Conservation (phyloP, 805 yeast species). For the Wickerhamomyces ciferrii region DNA sequence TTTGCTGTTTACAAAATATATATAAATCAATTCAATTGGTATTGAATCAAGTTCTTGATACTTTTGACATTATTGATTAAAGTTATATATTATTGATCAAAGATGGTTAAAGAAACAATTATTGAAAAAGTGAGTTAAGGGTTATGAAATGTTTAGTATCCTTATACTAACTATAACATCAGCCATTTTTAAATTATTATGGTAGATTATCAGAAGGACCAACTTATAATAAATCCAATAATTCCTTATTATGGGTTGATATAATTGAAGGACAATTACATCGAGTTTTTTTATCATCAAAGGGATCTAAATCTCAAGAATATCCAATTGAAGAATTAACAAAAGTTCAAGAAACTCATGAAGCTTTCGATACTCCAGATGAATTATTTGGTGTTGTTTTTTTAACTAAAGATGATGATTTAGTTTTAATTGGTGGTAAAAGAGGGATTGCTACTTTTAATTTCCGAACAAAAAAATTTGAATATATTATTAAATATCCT, state of each 20-base stretch:
- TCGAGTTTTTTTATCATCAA: slow-evolving; percentile 21
- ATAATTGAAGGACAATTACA: slow-evolving; percentile 31
- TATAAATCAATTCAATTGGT: too few species aligned
- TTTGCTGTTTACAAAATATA: too few species aligned
- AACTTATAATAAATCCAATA: slow-evolving; percentile 52
- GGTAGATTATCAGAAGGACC: slow-evolving; percentile 62
- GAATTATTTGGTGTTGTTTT: slow-evolving; percentile 69
- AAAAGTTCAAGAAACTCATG: slow-evolving; percentile 25
- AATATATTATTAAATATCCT: slow-evolving; percentile 32
- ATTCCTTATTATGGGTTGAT: slow-evolving; percentile 41
- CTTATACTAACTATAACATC: background rate
- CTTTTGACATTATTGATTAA: too few species aligned
- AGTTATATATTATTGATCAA: background rate
- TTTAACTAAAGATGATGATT: slow-evolving; percentile 46
- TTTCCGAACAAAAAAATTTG: slow-evolving; percentile 33
- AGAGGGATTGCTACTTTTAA: slow-evolving; percentile 57
- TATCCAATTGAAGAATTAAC: slow-evolving; percentile 20
- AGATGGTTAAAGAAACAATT: background rate
- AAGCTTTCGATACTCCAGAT: slow-evolving; percentile 31
- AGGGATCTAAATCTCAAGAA: slow-evolving; percentile 19
- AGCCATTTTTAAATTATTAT: slow-evolving; percentile 12
- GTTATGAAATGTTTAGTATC: background rate
- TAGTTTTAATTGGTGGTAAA: slow-evolving; percentile 56
- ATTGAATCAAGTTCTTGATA: too few species aligned
- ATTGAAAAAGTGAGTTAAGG: background rate